Evolutionary conservation across 345 rosid genomes (phyloP).

Genomic region (Gossypium arboreum): DNA sequence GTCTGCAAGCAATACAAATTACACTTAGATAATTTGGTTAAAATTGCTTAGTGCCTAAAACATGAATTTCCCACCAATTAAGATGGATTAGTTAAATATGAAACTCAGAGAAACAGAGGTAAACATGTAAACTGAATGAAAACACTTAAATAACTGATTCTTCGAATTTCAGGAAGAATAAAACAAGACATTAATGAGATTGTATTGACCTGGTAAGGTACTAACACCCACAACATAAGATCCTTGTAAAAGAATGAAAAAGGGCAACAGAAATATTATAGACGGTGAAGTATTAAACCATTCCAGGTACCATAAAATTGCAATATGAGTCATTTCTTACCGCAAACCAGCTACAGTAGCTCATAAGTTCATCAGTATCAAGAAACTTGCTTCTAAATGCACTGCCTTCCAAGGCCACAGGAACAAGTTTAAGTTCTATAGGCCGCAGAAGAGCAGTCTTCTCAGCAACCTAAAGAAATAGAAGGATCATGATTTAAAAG

Average conservation of each 20-base stretch:
- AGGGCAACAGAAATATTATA: background rate
- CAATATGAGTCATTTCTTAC: slow-evolving; percentile 38
- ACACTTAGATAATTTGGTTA: background rate
- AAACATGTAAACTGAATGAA: background rate
- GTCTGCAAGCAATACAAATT: slow-evolving; percentile 44
- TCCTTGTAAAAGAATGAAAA: slow-evolving; percentile 3
- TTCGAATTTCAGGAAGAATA: background rate
- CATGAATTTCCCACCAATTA: background rate
- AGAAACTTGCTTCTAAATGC: slow-evolving; percentile 92
- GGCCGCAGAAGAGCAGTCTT: slow-evolving; percentile 87
- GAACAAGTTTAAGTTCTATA: slow-evolving; percentile 83
- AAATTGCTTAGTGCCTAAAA: background rate
- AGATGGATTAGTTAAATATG: background rate
- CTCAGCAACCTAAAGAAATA: slow-evolving; percentile 69
- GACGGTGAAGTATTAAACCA: background rate
- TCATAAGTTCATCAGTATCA: slow-evolving; percentile 83
- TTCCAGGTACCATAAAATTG: background rate
- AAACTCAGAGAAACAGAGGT: background rate
- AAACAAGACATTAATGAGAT: background rate
- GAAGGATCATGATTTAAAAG: slow-evolving; percentile 22
- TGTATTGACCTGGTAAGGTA: background rate
- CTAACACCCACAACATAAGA: slow-evolving; percentile 5
- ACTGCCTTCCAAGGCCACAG: slow-evolving; percentile 87
- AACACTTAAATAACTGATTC: background rate
- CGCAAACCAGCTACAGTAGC: slow-evolving; percentile 87